These are phyloP conservation scores for Perkinsus marinus DNA, from an alignment of 169 alveolate species.

Conservation along the genomic window DNA sequence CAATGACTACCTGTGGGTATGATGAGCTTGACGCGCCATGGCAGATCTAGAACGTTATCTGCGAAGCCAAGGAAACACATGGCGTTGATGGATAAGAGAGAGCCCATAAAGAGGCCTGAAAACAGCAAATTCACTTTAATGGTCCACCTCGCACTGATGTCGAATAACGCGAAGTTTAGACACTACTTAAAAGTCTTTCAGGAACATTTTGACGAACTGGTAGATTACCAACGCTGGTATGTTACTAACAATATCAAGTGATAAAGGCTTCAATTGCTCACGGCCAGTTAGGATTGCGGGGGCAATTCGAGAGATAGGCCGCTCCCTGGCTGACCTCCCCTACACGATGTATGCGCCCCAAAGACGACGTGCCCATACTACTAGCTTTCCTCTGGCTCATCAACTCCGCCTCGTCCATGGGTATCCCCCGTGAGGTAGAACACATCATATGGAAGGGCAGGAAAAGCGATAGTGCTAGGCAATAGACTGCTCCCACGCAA, in stretches of 20 bases:
- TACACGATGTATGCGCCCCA: too few relatives aligned
- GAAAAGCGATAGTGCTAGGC: background rate
- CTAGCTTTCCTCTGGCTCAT: background rate
- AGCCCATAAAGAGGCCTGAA: background rate
- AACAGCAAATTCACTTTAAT: too few relatives aligned
- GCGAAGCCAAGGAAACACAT: slow-evolving; percentile 69
- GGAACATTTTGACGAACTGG: too few relatives aligned
- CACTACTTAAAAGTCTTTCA: too few relatives aligned
- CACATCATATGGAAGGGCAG: background rate
- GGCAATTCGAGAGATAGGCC: too few relatives aligned
- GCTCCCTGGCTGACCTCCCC: too few relatives aligned
- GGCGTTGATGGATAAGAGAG: slow-evolving; percentile 51
- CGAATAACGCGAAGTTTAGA: too few relatives aligned
- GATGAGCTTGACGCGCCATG: slow-evolving; percentile 71
- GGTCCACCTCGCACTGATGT: too few relatives aligned
- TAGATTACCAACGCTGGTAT: too few relatives aligned
- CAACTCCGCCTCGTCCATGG: background rate
- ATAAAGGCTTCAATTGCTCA: too few relatives aligned
- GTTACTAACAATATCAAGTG: too few relatives aligned
- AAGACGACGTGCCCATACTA: background rate
- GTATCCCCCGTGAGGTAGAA: background rate
- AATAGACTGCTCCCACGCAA: background rate
- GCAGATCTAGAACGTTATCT: slow-evolving; percentile 68
- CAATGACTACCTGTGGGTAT: slow-evolving; percentile 67
- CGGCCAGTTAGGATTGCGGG: too few relatives aligned